Evolutionary conservation across 2,329 filamentous ascomycete species (phyloP).

Genomic region (Pseudopithomyces maydicus): DNA sequence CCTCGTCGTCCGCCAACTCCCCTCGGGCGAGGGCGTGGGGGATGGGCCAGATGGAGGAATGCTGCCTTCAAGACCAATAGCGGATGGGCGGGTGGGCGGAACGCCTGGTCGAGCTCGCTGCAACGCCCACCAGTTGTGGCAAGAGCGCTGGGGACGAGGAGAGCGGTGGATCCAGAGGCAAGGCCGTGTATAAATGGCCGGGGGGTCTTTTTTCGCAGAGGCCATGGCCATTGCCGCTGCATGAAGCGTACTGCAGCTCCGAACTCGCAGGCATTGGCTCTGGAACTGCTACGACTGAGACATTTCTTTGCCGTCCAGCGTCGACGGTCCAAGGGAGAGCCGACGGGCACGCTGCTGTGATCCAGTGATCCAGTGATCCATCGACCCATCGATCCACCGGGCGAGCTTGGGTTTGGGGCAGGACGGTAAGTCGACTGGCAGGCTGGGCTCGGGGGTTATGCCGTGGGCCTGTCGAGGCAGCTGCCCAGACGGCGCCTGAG

Average conservation of each 20-base stretch:
- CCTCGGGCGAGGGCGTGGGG: slow-evolving; percentile 25
- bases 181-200: slow-evolving; percentile 41
- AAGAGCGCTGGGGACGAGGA: slow-evolving; percentile 28
- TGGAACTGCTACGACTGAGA: slow-evolving; percentile 29
- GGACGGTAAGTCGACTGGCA: slow-evolving; percentile 10
- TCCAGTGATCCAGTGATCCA: not conserved
- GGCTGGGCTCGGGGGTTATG: slow-evolving; percentile 14
- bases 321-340: slow-evolving; percentile 24
- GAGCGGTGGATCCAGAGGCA: not conserved
- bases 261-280: slow-evolving; percentile 33
- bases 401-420: slow-evolving; percentile 19
- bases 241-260: slow-evolving; percentile 33
- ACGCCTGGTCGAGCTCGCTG: slow-evolving; percentile 33
- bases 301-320: slow-evolving; percentile 20
- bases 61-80: slow-evolving; percentile 38
- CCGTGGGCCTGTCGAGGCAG: slow-evolving; percentile 8
- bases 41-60: slow-evolving; percentile 34
- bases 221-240: slow-evolving; percentile 24
- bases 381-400: slow-evolving; percentile 26
- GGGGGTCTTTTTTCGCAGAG: slow-evolving; percentile 27
- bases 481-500: slow-evolving; percentile 7
- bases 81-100: slow-evolving; percentile 38
- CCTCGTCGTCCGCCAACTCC: slow-evolving; percentile 31
- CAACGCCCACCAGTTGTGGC: slow-evolving; percentile 38
- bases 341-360: slow-evolving; percentile 12